Percentiles rank a stretch among this genome's conserved stretches.
These are phyloP conservation scores for Candida boleticola DNA, from an alignment of 805 yeast species.

Conservation along the genomic window DNA sequence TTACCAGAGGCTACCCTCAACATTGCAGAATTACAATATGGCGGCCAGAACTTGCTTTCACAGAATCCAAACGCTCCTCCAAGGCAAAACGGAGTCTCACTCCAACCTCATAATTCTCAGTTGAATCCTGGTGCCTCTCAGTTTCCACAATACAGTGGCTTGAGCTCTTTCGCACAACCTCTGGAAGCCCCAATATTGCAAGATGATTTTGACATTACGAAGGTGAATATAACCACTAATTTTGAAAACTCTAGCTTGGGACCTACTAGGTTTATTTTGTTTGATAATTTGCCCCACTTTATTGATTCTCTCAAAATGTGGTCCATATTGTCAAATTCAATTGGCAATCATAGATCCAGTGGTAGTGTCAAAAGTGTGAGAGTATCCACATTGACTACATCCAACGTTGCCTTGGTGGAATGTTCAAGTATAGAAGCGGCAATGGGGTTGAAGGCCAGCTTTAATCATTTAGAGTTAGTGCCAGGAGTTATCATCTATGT, in stretches of 20 bases:
- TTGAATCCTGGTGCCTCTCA: background rate
- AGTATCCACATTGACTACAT: slow-evolving; percentile 17
- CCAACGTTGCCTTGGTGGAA: slow-evolving; percentile 53
- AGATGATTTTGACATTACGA: slow-evolving; percentile 62
- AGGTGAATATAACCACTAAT: slow-evolving; percentile 64
- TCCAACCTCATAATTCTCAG: slow-evolving; percentile 4
- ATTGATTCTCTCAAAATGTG: slow-evolving; percentile 47
- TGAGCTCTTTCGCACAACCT: background rate
- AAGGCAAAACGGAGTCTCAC: background rate
- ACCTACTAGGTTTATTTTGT: slow-evolving; percentile 73
- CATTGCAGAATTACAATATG: background rate
- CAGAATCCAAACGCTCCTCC: background rate
- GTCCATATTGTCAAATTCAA: slow-evolving; percentile 20
- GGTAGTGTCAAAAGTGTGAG: slow-evolving; percentile 17
- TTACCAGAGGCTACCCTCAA: slow-evolving; percentile 16
- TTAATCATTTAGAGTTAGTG: slow-evolving; percentile 79
- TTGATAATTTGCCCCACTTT: slow-evolving; percentile 79
- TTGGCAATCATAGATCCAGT: slow-evolving; percentile 15
- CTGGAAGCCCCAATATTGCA: slow-evolving; percentile 24
- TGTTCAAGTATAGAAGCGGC: slow-evolving; percentile 74
- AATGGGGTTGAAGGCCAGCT: slow-evolving; percentile 69
- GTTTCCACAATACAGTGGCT: background rate
- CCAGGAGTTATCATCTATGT: slow-evolving; percentile 76
- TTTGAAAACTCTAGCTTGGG: slow-evolving; percentile 67
- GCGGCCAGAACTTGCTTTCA: background rate